Percentiles rank a stretch among this genome's conserved stretches.
These are phyloP conservation scores for Saksenaea oblongispora DNA, from an alignment of 371 early-diverging fungal genomes.

Conservation along the genomic window DNA sequence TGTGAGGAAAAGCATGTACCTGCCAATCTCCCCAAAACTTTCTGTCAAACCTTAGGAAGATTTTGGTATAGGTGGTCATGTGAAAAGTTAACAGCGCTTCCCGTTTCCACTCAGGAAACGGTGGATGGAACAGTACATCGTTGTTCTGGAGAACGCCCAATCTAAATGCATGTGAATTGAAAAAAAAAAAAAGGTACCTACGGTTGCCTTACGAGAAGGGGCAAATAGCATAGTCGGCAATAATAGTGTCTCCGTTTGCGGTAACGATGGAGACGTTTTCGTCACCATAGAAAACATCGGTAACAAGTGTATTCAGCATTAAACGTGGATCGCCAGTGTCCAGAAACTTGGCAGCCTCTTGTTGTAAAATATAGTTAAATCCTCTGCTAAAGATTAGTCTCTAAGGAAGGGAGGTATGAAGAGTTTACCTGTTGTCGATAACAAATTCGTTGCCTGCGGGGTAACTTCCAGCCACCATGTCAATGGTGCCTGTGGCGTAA, in stretches of 20 bases:
- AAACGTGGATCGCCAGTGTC: constrained; percentile 24
- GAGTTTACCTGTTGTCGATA: constrained; percentile 33
- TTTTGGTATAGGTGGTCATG: constrained; percentile 53
- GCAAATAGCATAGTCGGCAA: constrained; percentile 47
- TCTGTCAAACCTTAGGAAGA: constrained; percentile 38
- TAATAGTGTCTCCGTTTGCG: constrained; percentile 28
- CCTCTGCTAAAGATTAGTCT: constrained; percentile 21
- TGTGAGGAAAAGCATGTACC: too few relatives aligned
- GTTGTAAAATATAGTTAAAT: constrained; percentile 38
- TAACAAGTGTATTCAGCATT: constrained; percentile 34
- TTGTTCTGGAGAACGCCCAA: constrained; percentile 47
- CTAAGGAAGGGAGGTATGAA: background rate
- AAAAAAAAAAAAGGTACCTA: background rate
- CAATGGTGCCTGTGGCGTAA: constrained; percentile 40
- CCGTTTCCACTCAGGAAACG: constrained; percentile 50
- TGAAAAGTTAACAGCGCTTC: constrained; percentile 46
- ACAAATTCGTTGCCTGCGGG: constrained; percentile 49
- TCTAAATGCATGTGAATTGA: constrained; percentile 10
- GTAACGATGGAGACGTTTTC: constrained; percentile 31
- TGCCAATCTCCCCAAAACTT: constrained; percentile 52
- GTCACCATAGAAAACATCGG: constrained; percentile 30
- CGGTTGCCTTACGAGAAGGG: constrained; percentile 42
- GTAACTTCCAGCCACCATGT: constrained; percentile 31
- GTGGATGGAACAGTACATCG: constrained; percentile 31
- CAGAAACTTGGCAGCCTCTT: constrained; percentile 31